phyloP scores from a whole-genome alignment of 176 grass and related monocot species.

The Paspalum vaginatum region DNA sequence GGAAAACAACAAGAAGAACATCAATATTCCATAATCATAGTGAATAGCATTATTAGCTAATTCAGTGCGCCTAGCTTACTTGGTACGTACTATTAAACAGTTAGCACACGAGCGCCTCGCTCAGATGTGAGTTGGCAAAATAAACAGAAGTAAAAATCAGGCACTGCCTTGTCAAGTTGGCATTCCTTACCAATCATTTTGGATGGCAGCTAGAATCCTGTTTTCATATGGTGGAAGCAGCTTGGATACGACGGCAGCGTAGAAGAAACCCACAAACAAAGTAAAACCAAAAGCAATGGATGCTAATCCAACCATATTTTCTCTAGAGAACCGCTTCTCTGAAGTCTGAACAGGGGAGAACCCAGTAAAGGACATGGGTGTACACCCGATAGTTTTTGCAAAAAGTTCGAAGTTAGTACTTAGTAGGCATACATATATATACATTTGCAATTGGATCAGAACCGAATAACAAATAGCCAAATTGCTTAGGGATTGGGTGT shows the following conservation, averaged over 20 bases:
- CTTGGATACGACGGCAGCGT: constrained; percentile 54
- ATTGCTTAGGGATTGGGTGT: too few species aligned
- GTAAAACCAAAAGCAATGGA: constrained; percentile 39
- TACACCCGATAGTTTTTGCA: too few species aligned
- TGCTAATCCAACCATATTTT: constrained; percentile 1
- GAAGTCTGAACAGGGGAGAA: neutral
- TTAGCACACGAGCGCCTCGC: neutral
- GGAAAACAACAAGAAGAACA: neutral
- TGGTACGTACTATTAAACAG: neutral
- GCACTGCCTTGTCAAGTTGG: too few species aligned
- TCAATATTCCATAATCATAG: neutral
- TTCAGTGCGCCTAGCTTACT: neutral
- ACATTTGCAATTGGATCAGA: too few species aligned
- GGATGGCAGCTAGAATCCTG: constrained; percentile 43
- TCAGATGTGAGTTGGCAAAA: neutral
- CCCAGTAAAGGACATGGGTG: too few species aligned
- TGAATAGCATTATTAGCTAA: neutral
- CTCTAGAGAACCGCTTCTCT: constrained; percentile 33
- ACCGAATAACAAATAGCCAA: too few species aligned
- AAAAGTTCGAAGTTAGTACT: too few species aligned
- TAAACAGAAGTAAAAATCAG: neutral
- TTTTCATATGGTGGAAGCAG: constrained; percentile 54
- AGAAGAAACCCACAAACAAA: constrained; percentile 48
- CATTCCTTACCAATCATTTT: constrained; percentile 54
- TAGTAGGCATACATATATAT: too few species aligned